Base-by-base conservation (phyloP, 1,284 basidiomycete genomes). In the Neonothopanus nambi region DNA sequence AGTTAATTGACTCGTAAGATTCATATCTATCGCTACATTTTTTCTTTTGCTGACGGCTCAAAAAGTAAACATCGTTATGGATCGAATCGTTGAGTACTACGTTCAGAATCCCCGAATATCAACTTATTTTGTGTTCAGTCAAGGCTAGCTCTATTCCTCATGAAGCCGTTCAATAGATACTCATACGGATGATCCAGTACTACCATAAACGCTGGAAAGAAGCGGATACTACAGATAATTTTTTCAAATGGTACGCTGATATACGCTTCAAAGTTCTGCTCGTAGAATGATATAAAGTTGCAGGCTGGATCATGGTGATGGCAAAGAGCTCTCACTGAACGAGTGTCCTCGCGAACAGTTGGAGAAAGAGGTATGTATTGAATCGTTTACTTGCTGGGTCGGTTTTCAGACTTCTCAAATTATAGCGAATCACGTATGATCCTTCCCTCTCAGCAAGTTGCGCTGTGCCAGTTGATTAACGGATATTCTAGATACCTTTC, bases 221-320 rank as follows among this genome's bases (percentile, higher is more conserved):
- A 47, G 75, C 78, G 4, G 79, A 88, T 57, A 87, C 85, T 0
- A 63, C 63, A 23, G 83, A 88, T 50, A 90, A 89, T 65, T 89
- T 91, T 65, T 91, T 89, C 69, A 72, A 75, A 61, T 89, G 87
- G 84, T 81, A 37, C 7, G 37, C 41, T n/a, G n/a, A n/a, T n/a
- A n/a, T n/a, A n/a, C n/a, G n/a, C n/a, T 12, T 45, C 5, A 35
- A 23, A 23, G 5, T 3, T 21, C 13, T n/a, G 28, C 30, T 20
- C 5, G 1, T 35, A 30, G 20, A 20, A 12, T 24, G 15, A 37
- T n/a, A 3, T 23, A 23, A n/a, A 21, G 33, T 8, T 40, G 5
- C 35, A 89, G 87, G 88, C 77, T 92, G 6, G 89, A 92, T 61
- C 66, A 76, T 47, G 89, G 89, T 0, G 79, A 69, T 1, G 90